Percentiles rank a stretch among this genome's conserved stretches.
Conservation (phyloP, 2,329 filamentous ascomycete species). For the Aspergillus ruber region DNA sequence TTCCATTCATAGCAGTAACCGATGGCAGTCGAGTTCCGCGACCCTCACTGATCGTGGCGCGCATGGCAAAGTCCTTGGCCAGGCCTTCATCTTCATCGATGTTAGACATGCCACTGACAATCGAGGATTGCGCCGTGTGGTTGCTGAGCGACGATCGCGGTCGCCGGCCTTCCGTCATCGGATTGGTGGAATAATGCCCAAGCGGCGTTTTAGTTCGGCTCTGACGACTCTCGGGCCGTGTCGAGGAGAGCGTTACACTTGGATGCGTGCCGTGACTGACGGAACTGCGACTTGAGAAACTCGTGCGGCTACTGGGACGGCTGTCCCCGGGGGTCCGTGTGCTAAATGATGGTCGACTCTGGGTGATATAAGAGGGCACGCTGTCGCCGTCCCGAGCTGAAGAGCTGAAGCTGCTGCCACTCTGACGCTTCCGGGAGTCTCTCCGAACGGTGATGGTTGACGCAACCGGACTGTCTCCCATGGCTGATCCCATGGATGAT, state of each 20-base stretch:
- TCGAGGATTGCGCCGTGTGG: constrained; percentile 49
- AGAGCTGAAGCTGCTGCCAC: constrained; percentile 37
- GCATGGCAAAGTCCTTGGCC: constrained; percentile 37
- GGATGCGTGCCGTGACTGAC: constrained; percentile 35
- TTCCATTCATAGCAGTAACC: neutral
- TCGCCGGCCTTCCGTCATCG: constrained; percentile 48
- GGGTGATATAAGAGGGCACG: constrained; percentile 28
- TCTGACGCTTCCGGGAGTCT: constrained; percentile 35
- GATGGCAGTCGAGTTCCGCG: constrained; percentile 9
- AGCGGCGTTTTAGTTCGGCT: constrained; percentile 62
- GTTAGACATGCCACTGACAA: constrained; percentile 50
- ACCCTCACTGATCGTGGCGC: constrained; percentile 22
- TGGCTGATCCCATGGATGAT: constrained; percentile 50
- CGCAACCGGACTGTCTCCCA: constrained; percentile 45
- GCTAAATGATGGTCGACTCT: constrained; percentile 45
- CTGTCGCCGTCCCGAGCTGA: constrained; percentile 31
- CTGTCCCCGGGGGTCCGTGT: constrained; percentile 42
- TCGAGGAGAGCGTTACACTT: constrained; percentile 31
- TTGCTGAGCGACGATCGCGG: constrained; percentile 67
- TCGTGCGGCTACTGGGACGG: constrained; percentile 69
- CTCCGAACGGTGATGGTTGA: constrained; percentile 51
- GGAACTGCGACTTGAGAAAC: constrained; percentile 44
- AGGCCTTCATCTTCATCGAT: constrained; percentile 47
- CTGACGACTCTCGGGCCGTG: constrained; percentile 60
- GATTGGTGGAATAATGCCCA: constrained; percentile 46